Base-by-base conservation (phyloP, 306 rosid species). In the Cucurbita pepo region DNA sequence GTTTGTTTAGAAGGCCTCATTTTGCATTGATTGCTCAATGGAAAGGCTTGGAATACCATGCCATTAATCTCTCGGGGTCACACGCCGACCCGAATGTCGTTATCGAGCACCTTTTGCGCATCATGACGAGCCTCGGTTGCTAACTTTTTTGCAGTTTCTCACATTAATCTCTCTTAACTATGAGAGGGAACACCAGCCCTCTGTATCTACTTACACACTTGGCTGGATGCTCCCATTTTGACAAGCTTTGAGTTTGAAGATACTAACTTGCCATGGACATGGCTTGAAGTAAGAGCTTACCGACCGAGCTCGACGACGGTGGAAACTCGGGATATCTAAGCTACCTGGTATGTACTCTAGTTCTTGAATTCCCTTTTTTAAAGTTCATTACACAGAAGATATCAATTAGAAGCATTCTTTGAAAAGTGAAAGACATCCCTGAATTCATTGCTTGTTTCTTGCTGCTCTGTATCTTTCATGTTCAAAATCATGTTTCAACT, bases 11-110 rank as follows among this genome's bases (percentile, higher is more conserved):
- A 69, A 91, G 97, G 18, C 98, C 98, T 0, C 98, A 94, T 83
- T 94, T 94, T 75, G 86, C 83, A 8, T 82, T 90, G 74, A 94
- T 94, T 19, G 82, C 97, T 0, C 78, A 36, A 74, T 94, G 98
- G 98, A 90, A 87, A 79, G 98, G 98, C 52, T 80, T 94, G 82
- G 90, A 87, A 56, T 94, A 94, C 77, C 96, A 87, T 36, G 91
- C 96, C 63, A 94, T 94, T 22, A 73, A 94, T 82, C 91, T 94
- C 57, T 73, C 10, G 0, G 90, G 90, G 9, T 94, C 94, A 10
- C 75, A 72, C 63, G 98, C 96, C 44, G 58, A 84, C 50, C 89
- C 97, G 0, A 73, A 76, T 69, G 25, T 67, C 12, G 98, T 94
- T 67, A 78, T 87, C 74, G 83, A 83, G 55, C 75, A 81, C 51